phyloP scores from a whole-genome alignment of 169 alveolate genomes.

The Babesia gibsoni region DNA sequence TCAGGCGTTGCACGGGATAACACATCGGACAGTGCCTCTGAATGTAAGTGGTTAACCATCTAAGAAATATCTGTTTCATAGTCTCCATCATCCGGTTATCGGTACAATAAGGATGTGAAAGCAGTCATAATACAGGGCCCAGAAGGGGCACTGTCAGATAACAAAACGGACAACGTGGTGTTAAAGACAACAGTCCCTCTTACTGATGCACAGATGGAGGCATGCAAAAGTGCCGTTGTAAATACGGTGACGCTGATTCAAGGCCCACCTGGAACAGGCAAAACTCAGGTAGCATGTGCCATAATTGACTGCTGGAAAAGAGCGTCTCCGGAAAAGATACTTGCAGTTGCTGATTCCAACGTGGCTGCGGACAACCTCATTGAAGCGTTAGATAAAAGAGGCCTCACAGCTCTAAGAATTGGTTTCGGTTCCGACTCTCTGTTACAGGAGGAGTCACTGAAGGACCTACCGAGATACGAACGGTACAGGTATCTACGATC shows the following conservation, averaged over 20 bases:
- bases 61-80: background rate
- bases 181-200: conserved; percentile 65
- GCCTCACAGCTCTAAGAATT: conserved; percentile 65
- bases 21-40: conserved; percentile 61
- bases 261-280: conserved; percentile 85
- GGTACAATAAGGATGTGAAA: conserved; percentile 5
- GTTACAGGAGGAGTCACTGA: conserved; percentile 72
- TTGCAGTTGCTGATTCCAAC: conserved; percentile 79
- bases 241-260: conserved; percentile 73
- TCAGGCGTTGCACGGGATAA: conserved; percentile 65
- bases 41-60: conserved; percentile 6
- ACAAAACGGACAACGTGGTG: background rate
- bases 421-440: conserved; percentile 71
- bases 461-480: conserved; percentile 59
- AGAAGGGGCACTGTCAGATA: background rate
- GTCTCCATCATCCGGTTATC: conserved; percentile 5
- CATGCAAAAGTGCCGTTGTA: conserved; percentile 65
- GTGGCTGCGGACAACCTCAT: conserved; percentile 77
- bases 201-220: conserved; percentile 69
- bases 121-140: background rate
- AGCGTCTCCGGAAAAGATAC: conserved; percentile 59
- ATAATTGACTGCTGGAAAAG: conserved; percentile 71
- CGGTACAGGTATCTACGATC: conserved; percentile 56
- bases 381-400: conserved; percentile 65
- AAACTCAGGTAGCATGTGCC: conserved; percentile 80